Percentiles rank a stretch among this genome's conserved stretches.
Evolutionary conservation across 179 eudicot genomes (phyloP).

Genomic region (Heliamphora pulchella): DNA sequence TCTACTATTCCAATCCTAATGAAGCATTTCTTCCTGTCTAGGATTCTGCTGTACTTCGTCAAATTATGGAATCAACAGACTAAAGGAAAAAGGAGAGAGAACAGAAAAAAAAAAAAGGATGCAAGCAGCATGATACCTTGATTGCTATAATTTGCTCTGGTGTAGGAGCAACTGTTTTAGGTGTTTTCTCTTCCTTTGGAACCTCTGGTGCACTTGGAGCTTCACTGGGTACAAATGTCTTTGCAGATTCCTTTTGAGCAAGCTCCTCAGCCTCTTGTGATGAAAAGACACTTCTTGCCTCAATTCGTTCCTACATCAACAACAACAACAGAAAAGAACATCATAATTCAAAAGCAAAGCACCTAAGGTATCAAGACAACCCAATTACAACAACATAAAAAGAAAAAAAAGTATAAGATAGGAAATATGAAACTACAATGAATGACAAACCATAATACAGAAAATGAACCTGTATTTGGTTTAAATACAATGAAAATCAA

Average conservation of each 20-base stretch:
- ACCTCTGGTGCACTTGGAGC: slow-evolving; percentile 37
- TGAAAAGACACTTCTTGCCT: slow-evolving; percentile 68
- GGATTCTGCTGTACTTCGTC: background rate
- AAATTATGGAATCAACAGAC: background rate
- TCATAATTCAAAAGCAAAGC: background rate
- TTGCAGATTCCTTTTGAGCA: slow-evolving; percentile 50
- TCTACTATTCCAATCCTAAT: background rate
- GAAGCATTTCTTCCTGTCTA: background rate
- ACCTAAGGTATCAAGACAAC: background rate
- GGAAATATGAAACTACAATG: background rate
- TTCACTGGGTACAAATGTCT: slow-evolving; percentile 60
- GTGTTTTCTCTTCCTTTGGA: slow-evolving; percentile 51
- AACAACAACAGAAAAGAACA: background rate
- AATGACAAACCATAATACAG: background rate
- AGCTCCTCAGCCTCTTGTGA: slow-evolving; percentile 87
- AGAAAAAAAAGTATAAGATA: background rate
- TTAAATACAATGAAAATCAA: background rate
- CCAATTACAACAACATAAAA: background rate
- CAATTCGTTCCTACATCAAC: slow-evolving; percentile 59
- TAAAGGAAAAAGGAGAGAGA: background rate
- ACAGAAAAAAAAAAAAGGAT: background rate
- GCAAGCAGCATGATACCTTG: slow-evolving; percentile 48
- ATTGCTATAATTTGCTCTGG: slow-evolving; percentile 95
- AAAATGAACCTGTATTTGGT: background rate
- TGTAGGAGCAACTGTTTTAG: slow-evolving; percentile 73